Conservation (phyloP, 805 yeast species). For the Starmerella bombi region DNA sequence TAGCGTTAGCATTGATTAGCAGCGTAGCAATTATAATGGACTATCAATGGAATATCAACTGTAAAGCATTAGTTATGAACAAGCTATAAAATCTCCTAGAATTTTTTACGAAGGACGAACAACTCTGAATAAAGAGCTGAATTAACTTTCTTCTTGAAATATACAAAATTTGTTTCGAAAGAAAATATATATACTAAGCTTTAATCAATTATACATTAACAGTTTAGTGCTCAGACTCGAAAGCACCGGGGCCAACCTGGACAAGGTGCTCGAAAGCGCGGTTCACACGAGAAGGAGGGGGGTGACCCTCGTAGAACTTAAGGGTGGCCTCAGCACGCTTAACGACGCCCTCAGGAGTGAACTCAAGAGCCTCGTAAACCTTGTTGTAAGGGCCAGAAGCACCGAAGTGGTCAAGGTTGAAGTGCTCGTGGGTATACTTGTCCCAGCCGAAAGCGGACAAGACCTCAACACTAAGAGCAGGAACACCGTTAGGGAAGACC, state of each 20-base stretch:
- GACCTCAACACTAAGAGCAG: conserved; percentile 88
- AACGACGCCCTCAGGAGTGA: conserved; percentile 88
- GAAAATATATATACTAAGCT: background rate
- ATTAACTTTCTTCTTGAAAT: too few relatives aligned
- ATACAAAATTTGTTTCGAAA: background rate
- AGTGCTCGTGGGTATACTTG: conserved; percentile 90
- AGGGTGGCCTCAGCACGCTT: conserved; percentile 68
- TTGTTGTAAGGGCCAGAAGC: conserved; percentile 83
- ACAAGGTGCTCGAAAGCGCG: conserved; percentile 20
- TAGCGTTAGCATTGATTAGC: too few relatives aligned
- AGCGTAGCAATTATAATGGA: too few relatives aligned
- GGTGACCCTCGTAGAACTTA: conserved; percentile 65
- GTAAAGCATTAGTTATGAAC: too few relatives aligned
- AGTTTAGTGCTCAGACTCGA: conserved; percentile 4
- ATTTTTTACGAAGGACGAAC: too few relatives aligned
- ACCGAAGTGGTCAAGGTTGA: conserved; percentile 93
- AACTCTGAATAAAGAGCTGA: too few relatives aligned
- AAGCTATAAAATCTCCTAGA: too few relatives aligned
- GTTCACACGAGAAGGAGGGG: conserved; percentile 59
- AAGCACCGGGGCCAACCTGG: conserved; percentile 25
- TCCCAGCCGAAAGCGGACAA: conserved; percentile 86
- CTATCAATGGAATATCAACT: too few relatives aligned
- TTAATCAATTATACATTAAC: background rate
- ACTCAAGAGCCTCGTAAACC: conserved; percentile 72
- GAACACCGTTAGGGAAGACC: conserved; percentile 89